Conservation (phyloP, 1,284 basidiomycete species). For the Wallemia ichthyophaga region DNA sequence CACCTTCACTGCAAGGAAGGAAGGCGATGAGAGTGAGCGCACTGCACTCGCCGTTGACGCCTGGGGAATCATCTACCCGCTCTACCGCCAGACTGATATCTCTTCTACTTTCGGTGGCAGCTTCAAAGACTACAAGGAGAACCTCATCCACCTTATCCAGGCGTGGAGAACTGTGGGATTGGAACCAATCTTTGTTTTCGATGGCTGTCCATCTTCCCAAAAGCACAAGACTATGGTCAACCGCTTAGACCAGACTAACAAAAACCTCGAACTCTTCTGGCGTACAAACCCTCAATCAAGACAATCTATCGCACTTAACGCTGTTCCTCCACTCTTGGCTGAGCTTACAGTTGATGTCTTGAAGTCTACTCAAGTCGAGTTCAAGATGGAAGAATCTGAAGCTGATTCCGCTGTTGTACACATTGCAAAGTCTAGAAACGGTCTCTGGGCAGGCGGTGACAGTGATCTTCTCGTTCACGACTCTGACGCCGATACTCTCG, state of each 20-base stretch:
- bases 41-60: neutral
- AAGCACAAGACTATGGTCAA: neutral
- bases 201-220: constrained; percentile 27
- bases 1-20: neutral
- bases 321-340: constrained; percentile 42
- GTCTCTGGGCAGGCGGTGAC: constrained; percentile 45
- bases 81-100: constrained; percentile 30
- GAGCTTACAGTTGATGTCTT: constrained; percentile 29
- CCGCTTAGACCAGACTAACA: constrained; percentile 2
- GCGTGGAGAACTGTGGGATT: constrained; percentile 45
- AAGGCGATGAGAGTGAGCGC: neutral
- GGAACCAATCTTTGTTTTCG: constrained; percentile 58
- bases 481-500: constrained; percentile 26
- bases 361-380: constrained; percentile 17
- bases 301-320: constrained; percentile 24
- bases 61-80: constrained; percentile 35
- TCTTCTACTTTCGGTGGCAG: constrained; percentile 69
- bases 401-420: constrained; percentile 61
- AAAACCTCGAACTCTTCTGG: constrained; percentile 37
- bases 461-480: constrained; percentile 55
- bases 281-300: constrained; percentile 32
- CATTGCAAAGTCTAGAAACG: constrained; percentile 38
- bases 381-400: constrained; percentile 41
- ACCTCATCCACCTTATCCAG: constrained; percentile 26
- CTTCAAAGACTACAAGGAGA: constrained; percentile 27